Conservation (phyloP, 2,329 filamentous ascomycete species). For the Plectosphaerella cucumerina region DNA sequence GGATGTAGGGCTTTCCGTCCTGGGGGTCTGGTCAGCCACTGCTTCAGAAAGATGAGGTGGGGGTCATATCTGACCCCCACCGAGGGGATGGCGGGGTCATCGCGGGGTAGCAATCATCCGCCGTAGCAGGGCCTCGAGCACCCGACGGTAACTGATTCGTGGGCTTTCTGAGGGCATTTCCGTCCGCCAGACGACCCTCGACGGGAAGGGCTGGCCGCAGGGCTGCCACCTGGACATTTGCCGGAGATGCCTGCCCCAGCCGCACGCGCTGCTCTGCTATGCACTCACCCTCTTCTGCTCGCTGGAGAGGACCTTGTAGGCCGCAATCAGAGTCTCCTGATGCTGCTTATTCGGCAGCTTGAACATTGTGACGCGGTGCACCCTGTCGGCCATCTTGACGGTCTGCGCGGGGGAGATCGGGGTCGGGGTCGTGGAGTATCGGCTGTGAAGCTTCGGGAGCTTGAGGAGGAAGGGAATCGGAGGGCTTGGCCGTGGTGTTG, state of each 20-base stretch:
- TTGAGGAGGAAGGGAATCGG: background rate
- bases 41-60: background rate
- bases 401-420: background rate
- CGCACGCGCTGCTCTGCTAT: too few relatives aligned
- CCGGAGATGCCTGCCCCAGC: background rate
- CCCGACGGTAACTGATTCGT: too few relatives aligned
- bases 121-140: background rate
- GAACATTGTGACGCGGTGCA: slow-evolving; percentile 50
- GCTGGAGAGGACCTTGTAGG: slow-evolving; percentile 36
- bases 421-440: background rate
- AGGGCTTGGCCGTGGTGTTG: background rate
- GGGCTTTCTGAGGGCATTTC: too few relatives aligned
- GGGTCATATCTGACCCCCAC: background rate
- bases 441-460: background rate
- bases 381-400: slow-evolving; percentile 33
- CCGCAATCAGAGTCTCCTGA: slow-evolving; percentile 38
- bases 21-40: slow-evolving; percentile 24
- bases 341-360: slow-evolving; percentile 42
- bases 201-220: too few relatives aligned
- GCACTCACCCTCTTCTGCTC: slow-evolving; percentile 37
- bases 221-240: background rate
- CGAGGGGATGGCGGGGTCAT: background rate
- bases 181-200: too few relatives aligned
- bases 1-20: slow-evolving; percentile 70
- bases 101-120: background rate